Percentiles rank a stretch among this genome's conserved stretches.
Conservation (phyloP, 192 early-diverging fungal genomes). For the Neocallimastix lanati region DNA sequence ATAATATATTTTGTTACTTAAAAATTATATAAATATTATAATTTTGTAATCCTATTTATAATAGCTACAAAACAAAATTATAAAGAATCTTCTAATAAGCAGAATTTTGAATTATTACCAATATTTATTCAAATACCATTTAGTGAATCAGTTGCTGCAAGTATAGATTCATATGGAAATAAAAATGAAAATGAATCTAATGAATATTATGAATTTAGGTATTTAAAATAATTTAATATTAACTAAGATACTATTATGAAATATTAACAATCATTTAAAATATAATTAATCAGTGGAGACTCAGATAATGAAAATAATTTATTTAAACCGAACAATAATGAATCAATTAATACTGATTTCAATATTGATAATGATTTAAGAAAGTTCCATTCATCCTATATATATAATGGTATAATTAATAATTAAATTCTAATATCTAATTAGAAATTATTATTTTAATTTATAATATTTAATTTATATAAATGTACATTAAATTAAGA, state of each 20-base stretch:
- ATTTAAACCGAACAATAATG: background rate
- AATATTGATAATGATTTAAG: background rate
- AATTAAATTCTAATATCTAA: no score
- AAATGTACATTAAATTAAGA: no score
- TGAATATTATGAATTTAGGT: background rate
- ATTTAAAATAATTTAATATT: background rate
- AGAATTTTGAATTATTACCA: background rate
- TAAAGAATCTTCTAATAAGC: background rate
- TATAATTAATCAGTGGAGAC: background rate
- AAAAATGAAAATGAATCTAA: background rate
- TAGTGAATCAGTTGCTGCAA: background rate
- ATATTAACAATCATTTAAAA: no score
- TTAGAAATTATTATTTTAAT: no score
- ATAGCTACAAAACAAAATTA: background rate
- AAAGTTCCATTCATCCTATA: background rate
- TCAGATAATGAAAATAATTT: background rate
- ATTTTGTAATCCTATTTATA: no score
- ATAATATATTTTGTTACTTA: no score
- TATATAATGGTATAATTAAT: background rate
- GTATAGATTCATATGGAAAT: background rate
- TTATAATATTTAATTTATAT: no score
- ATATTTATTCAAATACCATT: background rate
- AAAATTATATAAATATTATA: no score
- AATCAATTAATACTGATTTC: background rate
- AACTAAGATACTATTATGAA: no score